Conservation (phyloP, 2,329 filamentous ascomycete genomes). For the Fusarium beomiforme region DNA sequence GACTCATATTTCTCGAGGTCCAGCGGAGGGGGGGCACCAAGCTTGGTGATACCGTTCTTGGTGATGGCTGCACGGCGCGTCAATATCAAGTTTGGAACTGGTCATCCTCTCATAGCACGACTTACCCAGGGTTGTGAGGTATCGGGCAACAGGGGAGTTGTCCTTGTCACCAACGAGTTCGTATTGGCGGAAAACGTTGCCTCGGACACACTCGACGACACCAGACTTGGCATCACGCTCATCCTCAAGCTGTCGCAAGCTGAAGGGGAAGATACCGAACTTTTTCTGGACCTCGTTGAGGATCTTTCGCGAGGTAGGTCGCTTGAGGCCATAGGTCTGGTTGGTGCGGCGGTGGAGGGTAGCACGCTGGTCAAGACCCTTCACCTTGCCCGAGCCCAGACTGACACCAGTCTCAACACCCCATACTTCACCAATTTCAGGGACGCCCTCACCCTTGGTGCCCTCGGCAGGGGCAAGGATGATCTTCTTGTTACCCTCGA, state of each 20-base stretch:
- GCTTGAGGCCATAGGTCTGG: conserved; percentile 92
- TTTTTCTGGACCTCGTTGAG: conserved; percentile 96
- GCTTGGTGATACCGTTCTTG: conserved; percentile 93
- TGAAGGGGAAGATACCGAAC: conserved; percentile 98
- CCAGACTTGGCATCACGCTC: conserved; percentile 96
- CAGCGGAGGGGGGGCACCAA: conserved; percentile 78
- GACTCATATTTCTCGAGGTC: conserved; percentile 88
- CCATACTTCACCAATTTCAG: conserved; percentile 94
- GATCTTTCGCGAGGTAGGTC: conserved; percentile 90
- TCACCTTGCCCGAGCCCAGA: conserved; percentile 92
- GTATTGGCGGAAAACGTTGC: conserved; percentile 93
- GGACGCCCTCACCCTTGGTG: conserved; percentile 87
- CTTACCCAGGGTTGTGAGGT: conserved; percentile 93
- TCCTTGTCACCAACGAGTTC: conserved; percentile 97
- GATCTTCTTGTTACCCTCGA: conserved; percentile 97
- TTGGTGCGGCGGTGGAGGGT: conserved; percentile 94
- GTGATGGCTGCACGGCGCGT: conserved; percentile 76
- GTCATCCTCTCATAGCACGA: conserved; percentile 36
- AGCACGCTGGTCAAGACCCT: conserved; percentile 85
- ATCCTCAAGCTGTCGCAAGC: conserved; percentile 93
- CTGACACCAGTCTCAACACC: conserved; percentile 96
- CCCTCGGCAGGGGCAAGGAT: conserved; percentile 88
- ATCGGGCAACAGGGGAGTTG: conserved; percentile 81
- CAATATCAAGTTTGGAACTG: conserved; percentile 2
- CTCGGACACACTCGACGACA: conserved; percentile 94